phyloP scores from a whole-genome alignment of 768 basidiomycete genomes.

The Suillus placidus region DNA sequence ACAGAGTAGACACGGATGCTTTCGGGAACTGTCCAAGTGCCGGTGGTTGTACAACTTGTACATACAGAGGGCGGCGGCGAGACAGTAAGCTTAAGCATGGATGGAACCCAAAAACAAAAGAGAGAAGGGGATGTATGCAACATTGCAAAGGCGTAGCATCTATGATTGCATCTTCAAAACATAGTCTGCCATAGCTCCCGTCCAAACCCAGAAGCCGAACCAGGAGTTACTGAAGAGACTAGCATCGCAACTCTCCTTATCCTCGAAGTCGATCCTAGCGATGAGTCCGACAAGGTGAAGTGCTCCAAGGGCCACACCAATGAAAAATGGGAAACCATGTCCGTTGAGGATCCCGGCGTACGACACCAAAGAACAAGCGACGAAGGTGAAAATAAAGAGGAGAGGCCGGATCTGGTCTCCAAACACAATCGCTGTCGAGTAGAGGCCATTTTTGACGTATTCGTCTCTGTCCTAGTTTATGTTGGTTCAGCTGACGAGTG shows the following conservation, averaged over 20 bases:
- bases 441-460: conserved; percentile 68
- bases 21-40: too few relatives aligned
- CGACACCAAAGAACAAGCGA: conserved; percentile 29
- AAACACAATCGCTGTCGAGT: conserved; percentile 76
- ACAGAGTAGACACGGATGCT: too few relatives aligned
- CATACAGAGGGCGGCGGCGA: not conserved
- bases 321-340: conserved; percentile 28
- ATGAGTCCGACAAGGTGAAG: not conserved
- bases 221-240: not conserved
- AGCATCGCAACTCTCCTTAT: not conserved
- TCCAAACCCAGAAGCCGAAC: not conserved
- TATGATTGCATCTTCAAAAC: conserved; percentile 24
- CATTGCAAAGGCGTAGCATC: not conserved
- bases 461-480: conserved; percentile 69
- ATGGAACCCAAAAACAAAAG: not conserved
- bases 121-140: not conserved
- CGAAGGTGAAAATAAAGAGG: conserved; percentile 54
- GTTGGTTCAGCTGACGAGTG: conserved; percentile 55
- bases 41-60: not conserved
- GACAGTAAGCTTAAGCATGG: not conserved
- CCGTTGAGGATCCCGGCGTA: conserved; percentile 48
- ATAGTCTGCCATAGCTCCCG: not conserved
- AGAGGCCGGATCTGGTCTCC: conserved; percentile 60
- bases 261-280: not conserved
- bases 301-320: not conserved